phyloP scores from a whole-genome alignment of 2,329 filamentous ascomycete genomes.

The Aureobasidium sp. region DNA sequence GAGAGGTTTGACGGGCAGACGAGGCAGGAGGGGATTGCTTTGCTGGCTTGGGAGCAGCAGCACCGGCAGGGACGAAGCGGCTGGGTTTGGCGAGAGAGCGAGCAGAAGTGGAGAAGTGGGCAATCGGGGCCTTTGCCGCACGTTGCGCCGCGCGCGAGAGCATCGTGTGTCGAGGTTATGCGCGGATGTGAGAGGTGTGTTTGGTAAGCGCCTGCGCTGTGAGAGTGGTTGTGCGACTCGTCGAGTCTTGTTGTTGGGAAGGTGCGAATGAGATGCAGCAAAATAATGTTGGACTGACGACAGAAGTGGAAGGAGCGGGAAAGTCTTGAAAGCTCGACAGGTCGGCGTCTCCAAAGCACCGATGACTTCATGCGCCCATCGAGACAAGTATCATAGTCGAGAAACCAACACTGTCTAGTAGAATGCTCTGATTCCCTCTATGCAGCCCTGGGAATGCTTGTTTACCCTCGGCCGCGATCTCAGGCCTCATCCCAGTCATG shows the following conservation, averaged over 20 bases:
- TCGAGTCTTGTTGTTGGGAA: neutral
- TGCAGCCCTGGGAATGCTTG: conserved; percentile 7
- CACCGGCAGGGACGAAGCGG: conserved; percentile 14
- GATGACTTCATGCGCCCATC: neutral
- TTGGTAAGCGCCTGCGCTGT: neutral
- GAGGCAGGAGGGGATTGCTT: conserved; percentile 15
- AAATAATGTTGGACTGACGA: neutral
- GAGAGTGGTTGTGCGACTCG: neutral
- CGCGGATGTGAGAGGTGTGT: neutral
- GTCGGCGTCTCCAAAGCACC: conserved; percentile 5
- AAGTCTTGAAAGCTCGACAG: conserved; percentile 1
- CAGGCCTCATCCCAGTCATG: neutral
- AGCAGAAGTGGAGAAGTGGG: conserved; percentile 14
- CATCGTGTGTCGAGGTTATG: conserved; percentile 17
- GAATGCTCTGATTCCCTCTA: conserved; percentile 16
- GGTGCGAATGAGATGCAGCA: neutral
- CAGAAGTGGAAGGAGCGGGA: neutral
- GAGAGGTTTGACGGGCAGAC: conserved; percentile 24
- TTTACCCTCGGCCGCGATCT: conserved; percentile 1
- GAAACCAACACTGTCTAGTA: conserved; percentile 16
- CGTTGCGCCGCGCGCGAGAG: conserved; percentile 25
- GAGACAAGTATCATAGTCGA: neutral
- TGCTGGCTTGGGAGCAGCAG: conserved; percentile 12
- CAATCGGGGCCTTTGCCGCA: conserved; percentile 17
- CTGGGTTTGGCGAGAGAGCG: neutral